phyloP scores from a whole-genome alignment of 768 basidiomycete genomes.

The Calocera viscosa region DNA sequence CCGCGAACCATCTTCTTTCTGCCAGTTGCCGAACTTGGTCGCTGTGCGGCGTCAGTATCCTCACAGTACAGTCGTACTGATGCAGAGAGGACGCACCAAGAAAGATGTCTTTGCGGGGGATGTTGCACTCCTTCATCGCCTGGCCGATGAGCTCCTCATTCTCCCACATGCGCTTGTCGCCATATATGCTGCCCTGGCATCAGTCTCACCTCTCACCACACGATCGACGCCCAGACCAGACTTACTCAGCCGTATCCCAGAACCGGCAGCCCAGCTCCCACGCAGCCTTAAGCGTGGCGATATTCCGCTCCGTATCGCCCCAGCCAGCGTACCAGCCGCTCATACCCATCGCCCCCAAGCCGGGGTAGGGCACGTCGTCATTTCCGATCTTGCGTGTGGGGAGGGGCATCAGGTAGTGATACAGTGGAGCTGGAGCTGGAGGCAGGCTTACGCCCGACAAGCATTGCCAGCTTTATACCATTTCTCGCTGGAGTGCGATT shows the following conservation, averaged over 20 bases:
- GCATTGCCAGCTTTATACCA: no score
- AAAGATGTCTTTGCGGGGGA: background rate
- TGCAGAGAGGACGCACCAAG: background rate
- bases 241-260: background rate
- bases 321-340: background rate
- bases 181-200: background rate
- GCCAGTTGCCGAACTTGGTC: constrained; percentile 5
- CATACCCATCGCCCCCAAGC: constrained; percentile 3
- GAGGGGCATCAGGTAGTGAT: background rate
- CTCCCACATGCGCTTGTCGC: background rate
- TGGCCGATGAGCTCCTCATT: background rate
- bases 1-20: background rate
- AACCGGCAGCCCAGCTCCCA: background rate
- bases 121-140: background rate
- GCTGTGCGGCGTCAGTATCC: background rate
- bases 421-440: no score
- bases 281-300: background rate
- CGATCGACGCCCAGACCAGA: background rate
- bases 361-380: constrained; percentile 6
- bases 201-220: background rate
- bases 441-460: no score
- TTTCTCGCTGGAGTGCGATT: no score
- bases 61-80: background rate
- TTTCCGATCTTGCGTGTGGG: constrained; percentile 3
- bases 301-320: background rate